A percentile compares a stretch with the other conserved stretches of the same genome.
These are phyloP conservation scores for Calonectria naviculata DNA, from an alignment of 2,329 filamentous ascomycete species.

Conservation along the genomic window DNA sequence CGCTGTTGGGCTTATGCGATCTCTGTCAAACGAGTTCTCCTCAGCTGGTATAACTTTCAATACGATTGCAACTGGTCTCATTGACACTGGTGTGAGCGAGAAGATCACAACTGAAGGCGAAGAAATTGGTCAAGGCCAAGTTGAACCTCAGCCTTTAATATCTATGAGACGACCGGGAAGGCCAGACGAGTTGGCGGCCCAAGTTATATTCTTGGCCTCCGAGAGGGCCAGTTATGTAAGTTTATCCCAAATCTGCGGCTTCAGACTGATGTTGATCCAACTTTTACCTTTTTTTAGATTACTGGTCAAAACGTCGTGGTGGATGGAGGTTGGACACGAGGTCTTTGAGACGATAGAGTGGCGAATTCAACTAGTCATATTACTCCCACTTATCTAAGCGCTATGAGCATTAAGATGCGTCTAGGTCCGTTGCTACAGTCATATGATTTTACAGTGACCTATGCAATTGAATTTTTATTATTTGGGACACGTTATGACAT, in stretches of 20 bases:
- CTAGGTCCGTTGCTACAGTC: no score
- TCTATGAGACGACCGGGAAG: conserved; percentile 5
- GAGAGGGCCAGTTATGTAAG: conserved; percentile 9
- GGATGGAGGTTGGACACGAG: conserved; percentile 8
- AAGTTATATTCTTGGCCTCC: not conserved
- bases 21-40: conserved; percentile 10
- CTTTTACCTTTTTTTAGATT: not conserved
- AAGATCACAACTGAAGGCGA: not conserved
- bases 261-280: not conserved
- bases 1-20: conserved; percentile 5
- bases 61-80: conserved; percentile 5
- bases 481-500: no score
- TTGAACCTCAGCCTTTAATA: not conserved
- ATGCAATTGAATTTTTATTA: no score
- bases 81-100: conserved; percentile 3
- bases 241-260: no score
- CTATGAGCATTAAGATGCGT: no score
- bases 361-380: no score
- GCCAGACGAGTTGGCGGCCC: conserved; percentile 4
- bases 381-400: no score
- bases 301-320: conserved; percentile 8
- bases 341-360: not conserved
- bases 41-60: conserved; percentile 3
- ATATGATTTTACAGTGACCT: no score
- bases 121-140: not conserved